Conservation (phyloP, 1,284 basidiomycete genomes). For the Papiliotrema nemorosa region DNA sequence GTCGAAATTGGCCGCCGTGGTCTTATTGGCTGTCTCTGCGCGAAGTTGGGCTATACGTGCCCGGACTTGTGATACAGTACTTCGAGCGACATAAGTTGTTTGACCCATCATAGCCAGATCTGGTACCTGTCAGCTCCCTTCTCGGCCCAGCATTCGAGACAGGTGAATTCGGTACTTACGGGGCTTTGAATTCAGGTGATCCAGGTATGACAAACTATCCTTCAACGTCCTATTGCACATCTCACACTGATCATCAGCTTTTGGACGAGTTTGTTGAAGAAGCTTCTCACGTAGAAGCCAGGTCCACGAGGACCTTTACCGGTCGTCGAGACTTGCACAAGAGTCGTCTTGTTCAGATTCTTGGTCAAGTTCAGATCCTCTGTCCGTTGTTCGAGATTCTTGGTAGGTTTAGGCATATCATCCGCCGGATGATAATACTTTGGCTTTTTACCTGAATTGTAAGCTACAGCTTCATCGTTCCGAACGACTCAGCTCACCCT, state of each 20-base stretch:
- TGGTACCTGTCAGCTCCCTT: background rate
- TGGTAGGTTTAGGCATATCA: slow-evolving; percentile 78
- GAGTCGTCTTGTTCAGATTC: slow-evolving; percentile 86
- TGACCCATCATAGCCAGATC: slow-evolving; percentile 73
- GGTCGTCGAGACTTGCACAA: slow-evolving; percentile 67
- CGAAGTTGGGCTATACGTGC: slow-evolving; percentile 82
- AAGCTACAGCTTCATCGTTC: background rate
- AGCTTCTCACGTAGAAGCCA: slow-evolving; percentile 64
- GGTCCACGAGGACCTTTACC: slow-evolving; percentile 76
- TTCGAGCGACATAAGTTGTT: slow-evolving; percentile 83
- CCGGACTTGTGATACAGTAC: slow-evolving; percentile 86
- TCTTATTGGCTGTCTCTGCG: slow-evolving; percentile 74
- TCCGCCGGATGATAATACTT: slow-evolving; percentile 55
- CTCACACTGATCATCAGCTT: slow-evolving; percentile 61
- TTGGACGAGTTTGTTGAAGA: slow-evolving; percentile 30
- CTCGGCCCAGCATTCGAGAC: too few species aligned
- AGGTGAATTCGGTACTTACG: too few species aligned
- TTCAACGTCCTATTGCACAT: slow-evolving; percentile 86
- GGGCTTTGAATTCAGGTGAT: slow-evolving; percentile 90
- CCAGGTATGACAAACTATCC: slow-evolving; percentile 87
- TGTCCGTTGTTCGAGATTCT: slow-evolving; percentile 81
- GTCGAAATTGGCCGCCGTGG: slow-evolving; percentile 81
- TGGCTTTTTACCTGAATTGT: slow-evolving; percentile 70
- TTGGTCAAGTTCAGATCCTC: slow-evolving; percentile 78
- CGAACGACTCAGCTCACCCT: slow-evolving; percentile 56